A percentile compares a stretch with the other conserved stretches of the same genome.
phyloP scores from a whole-genome alignment of 2,329 filamentous ascomycete species.

The Colletotrichum destructivum region DNA sequence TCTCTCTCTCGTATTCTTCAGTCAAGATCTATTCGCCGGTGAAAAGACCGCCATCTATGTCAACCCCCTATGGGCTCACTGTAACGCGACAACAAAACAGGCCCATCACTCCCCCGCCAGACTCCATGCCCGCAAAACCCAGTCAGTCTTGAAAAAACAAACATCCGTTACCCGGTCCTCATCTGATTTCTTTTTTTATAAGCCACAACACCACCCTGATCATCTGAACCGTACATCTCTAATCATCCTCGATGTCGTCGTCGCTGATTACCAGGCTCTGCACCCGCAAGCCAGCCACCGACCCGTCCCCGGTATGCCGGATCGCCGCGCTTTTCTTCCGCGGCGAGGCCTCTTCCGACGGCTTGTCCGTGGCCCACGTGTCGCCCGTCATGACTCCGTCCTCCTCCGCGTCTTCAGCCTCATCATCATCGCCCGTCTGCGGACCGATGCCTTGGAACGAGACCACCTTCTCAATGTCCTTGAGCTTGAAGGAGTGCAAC shows the following conservation, averaged over 20 bases:
- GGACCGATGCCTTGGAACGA: slow-evolving; percentile 73
- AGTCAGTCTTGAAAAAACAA: neutral
- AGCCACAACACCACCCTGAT: neutral
- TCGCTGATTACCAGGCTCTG: slow-evolving; percentile 83
- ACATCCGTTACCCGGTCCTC: neutral
- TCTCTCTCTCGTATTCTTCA: neutral
- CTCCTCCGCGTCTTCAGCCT: slow-evolving; percentile 61
- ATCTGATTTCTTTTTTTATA: neutral
- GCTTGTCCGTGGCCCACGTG: slow-evolving; percentile 74
- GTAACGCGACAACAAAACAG: neutral
- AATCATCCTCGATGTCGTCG: slow-evolving; percentile 84
- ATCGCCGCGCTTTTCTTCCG: slow-evolving; percentile 62
- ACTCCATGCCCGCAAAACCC: neutral
- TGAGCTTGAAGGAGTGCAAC: slow-evolving; percentile 57
- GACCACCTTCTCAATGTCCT: slow-evolving; percentile 78
- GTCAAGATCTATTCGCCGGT: neutral
- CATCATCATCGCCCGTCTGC: slow-evolving; percentile 62
- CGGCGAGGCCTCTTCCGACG: slow-evolving; percentile 68
- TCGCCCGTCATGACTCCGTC: slow-evolving; percentile 55
- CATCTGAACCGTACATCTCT: neutral
- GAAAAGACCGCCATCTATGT: neutral
- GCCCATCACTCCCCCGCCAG: neutral
- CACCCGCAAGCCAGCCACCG: slow-evolving; percentile 62
- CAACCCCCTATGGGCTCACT: neutral
- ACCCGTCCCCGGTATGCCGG: slow-evolving; percentile 51